These are phyloP conservation scores for Calocera cornea DNA, from an alignment of 768 basidiomycete genomes.

Conservation along the genomic window DNA sequence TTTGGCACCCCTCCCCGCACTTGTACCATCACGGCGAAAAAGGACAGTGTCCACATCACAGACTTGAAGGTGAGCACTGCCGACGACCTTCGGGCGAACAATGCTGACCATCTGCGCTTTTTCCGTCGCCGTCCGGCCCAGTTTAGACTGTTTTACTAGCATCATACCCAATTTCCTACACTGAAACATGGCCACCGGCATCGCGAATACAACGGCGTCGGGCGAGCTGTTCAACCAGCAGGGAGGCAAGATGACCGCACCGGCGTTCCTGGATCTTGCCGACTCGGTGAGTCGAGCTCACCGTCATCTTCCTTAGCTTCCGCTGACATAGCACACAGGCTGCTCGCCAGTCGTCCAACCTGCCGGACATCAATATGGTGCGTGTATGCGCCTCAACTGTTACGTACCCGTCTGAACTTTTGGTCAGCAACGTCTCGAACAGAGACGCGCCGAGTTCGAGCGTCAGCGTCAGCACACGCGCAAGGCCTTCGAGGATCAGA, in stretches of 20 bases:
- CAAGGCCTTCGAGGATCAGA: slow-evolving; percentile 90
- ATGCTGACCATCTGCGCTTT: not conserved
- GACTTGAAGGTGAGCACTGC: not conserved
- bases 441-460: slow-evolving; percentile 85
- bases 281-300: slow-evolving; percentile 56
- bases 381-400: slow-evolving; percentile 24
- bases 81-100: not conserved
- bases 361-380: slow-evolving; percentile 76
- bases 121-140: not conserved
- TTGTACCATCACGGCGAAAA: not conserved
- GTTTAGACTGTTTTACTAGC: not conserved
- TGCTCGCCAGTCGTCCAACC: slow-evolving; percentile 71
- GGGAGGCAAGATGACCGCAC: slow-evolving; percentile 25
- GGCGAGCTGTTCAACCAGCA: not conserved
- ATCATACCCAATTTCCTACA: not conserved
- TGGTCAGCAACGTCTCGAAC: slow-evolving; percentile 57
- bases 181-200: not conserved
- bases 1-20: not conserved
- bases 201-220: not conserved
- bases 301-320: slow-evolving; percentile 8
- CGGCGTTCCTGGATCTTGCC: slow-evolving; percentile 85
- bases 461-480: slow-evolving; percentile 76
- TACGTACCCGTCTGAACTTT: slow-evolving; percentile 7
- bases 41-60: not conserved
- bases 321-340: slow-evolving; percentile 34